Conservation (phyloP, 805 yeast genomes). For the Candida parachauliodes region DNA sequence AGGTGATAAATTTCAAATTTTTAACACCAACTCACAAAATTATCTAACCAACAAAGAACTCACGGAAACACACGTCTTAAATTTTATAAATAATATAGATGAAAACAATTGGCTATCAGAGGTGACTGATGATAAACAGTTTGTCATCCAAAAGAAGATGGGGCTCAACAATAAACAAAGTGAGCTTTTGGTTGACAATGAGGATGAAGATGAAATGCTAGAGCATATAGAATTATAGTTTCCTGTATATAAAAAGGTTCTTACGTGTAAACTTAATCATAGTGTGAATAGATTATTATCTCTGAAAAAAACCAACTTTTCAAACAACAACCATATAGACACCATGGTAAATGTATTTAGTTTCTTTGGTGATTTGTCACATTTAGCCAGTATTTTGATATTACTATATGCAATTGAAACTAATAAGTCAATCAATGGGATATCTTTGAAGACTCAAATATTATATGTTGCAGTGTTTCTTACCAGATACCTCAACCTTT, state of each 20-base stretch:
- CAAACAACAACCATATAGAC: not conserved
- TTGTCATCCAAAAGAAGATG: not conserved
- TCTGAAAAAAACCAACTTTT: conserved; percentile 8
- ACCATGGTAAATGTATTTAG: conserved; percentile 39
- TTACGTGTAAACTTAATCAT: conserved; percentile 3
- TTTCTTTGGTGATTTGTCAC: conserved; percentile 71
- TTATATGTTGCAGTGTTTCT: conserved; percentile 52
- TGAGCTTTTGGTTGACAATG: conserved; percentile 15
- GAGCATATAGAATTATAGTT: conserved; percentile 11
- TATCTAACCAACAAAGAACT: conserved; percentile 14
- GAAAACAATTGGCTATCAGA: conserved; percentile 13
- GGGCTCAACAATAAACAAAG: conserved; percentile 4
- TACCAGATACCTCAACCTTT: conserved; percentile 37
- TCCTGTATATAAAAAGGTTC: not conserved
- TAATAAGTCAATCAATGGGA: conserved; percentile 70
- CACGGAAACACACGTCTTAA: conserved; percentile 13
- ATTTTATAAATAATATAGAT: conserved; percentile 6
- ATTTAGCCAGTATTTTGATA: conserved; percentile 73
- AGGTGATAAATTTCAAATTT: conserved; percentile 19
- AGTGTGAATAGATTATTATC: not conserved
- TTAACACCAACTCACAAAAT: conserved; percentile 21
- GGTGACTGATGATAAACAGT: conserved; percentile 4
- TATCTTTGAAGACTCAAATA: conserved; percentile 84
- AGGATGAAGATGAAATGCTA: conserved; percentile 10
- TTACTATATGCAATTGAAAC: conserved; percentile 66